phyloP scores from a whole-genome alignment of 2,329 filamentous ascomycete genomes.

The Aspergillus fumigatiaffinis region DNA sequence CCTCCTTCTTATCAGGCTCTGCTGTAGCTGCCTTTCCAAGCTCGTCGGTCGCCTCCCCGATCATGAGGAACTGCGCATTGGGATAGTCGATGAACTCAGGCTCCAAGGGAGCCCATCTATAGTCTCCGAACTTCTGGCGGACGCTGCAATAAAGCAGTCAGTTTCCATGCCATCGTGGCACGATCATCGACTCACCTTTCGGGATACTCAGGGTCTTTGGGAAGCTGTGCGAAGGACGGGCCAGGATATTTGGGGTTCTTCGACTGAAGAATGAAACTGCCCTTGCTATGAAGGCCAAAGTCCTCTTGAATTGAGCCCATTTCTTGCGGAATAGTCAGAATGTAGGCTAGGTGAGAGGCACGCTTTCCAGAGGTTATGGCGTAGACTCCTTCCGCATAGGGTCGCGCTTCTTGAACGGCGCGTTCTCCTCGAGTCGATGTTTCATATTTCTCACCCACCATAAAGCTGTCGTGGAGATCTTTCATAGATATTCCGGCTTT shows the following conservation, averaged over 20 bases:
- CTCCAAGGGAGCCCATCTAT: conserved; percentile 70
- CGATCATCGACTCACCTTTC: conserved; percentile 53
- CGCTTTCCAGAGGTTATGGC: conserved; percentile 69
- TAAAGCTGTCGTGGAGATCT: conserved; percentile 68
- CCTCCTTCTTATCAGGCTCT: conserved; percentile 43
- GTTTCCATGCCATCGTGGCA: neutral
- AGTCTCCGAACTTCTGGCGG: conserved; percentile 65
- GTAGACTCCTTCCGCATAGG: conserved; percentile 82
- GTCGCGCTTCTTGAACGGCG: conserved; percentile 64
- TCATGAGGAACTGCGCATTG: conserved; percentile 72
- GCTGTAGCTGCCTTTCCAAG: conserved; percentile 34
- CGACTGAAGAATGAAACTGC: conserved; percentile 73
- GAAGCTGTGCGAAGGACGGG: conserved; percentile 60
- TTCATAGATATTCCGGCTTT: conserved; percentile 64
- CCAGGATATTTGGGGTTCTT: conserved; percentile 72
- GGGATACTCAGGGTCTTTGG: conserved; percentile 65
- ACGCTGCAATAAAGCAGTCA: conserved; percentile 47
- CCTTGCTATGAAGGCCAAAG: conserved; percentile 66
- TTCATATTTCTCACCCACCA: conserved; percentile 63
- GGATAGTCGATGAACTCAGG: conserved; percentile 71
- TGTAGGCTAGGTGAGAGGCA: conserved; percentile 73
- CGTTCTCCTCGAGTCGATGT: conserved; percentile 72
- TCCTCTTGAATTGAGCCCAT: conserved; percentile 70
- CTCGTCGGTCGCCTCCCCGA: conserved; percentile 53
- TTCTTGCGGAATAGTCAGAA: conserved; percentile 68